These are phyloP conservation scores for Aspergillus melleus DNA, from an alignment of 2,329 filamentous ascomycete genomes.

Conservation along the genomic window DNA sequence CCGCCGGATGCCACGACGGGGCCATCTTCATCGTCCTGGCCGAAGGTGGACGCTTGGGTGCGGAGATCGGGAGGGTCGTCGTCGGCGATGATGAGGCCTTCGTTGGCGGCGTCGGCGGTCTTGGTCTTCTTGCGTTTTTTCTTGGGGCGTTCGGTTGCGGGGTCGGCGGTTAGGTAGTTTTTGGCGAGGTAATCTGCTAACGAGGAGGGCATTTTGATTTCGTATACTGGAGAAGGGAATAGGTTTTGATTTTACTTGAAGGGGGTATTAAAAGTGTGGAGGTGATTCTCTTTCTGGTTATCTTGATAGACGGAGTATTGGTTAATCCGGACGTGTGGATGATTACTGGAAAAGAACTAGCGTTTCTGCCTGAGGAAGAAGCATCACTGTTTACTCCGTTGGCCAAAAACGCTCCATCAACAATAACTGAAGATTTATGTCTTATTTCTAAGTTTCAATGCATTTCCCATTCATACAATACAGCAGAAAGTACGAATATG, in stretches of 20 bases:
- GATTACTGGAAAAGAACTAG: not conserved
- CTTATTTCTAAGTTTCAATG: no score
- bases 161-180: slow-evolving; percentile 78
- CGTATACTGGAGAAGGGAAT: not conserved
- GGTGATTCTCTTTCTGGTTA: not conserved
- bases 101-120: slow-evolving; percentile 45
- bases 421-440: no score
- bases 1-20: slow-evolving; percentile 29
- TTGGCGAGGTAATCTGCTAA: slow-evolving; percentile 85
- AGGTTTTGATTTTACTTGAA: not conserved
- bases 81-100: slow-evolving; percentile 42
- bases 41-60: slow-evolving; percentile 20
- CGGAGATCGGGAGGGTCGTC: slow-evolving; percentile 42
- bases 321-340: slow-evolving; percentile 5
- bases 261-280: not conserved
- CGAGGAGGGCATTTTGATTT: slow-evolving; percentile 50
- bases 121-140: slow-evolving; percentile 59
- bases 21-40: slow-evolving; percentile 39
- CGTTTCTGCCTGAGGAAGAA: not conserved
- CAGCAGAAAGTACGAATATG: no score
- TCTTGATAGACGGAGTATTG: slow-evolving; percentile 7
- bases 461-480: no score
- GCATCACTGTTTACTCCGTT: no score
- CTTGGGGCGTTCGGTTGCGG: slow-evolving; percentile 47
- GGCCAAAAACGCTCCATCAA: no score